phyloP scores from a whole-genome alignment of 331 rosid genomes.

The Phaseolus coccineus region DNA sequence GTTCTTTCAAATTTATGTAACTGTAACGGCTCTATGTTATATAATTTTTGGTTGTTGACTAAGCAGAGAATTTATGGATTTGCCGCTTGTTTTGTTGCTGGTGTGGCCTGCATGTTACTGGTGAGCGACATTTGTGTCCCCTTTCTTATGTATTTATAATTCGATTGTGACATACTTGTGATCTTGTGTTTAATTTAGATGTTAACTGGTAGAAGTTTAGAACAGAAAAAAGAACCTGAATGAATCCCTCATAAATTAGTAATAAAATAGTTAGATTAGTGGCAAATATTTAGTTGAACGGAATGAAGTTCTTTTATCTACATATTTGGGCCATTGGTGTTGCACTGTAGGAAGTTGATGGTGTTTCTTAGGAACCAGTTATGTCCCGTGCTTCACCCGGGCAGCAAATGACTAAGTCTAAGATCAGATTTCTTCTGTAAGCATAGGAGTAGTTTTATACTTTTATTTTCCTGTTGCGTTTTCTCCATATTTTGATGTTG shows the following conservation, averaged over 20 bases:
- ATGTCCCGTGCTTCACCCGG: conserved; percentile 7
- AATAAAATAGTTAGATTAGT: conserved; percentile 14
- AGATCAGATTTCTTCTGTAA: not conserved
- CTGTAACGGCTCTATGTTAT: conserved; percentile 34
- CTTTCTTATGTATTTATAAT: not conserved
- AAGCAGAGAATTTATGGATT: conserved; percentile 87
- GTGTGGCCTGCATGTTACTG: conserved; percentile 79
- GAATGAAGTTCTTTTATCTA: not conserved
- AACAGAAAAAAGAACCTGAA: not conserved
- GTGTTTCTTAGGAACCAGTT: not conserved
- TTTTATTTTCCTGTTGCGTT: not conserved
- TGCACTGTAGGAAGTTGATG: not conserved
- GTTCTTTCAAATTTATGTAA: conserved; percentile 19
- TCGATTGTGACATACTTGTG: conserved; percentile 1
- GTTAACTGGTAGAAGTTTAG: not conserved
- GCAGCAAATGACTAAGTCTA: not conserved
- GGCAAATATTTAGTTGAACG: conserved; percentile 23
- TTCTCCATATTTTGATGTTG: not conserved
- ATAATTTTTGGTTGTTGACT: conserved; percentile 41
- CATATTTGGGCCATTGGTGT: not conserved
- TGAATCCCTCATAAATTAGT: conserved; percentile 9
- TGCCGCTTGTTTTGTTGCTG: conserved; percentile 75
- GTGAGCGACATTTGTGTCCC: conserved; percentile 53
- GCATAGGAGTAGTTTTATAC: not conserved
- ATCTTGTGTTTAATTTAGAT: conserved; percentile 10